A percentile compares a stretch with the other conserved stretches of the same genome.
phyloP scores from a whole-genome alignment of 192 early-diverging fungal species.

The Umbelopsis vinacea region DNA sequence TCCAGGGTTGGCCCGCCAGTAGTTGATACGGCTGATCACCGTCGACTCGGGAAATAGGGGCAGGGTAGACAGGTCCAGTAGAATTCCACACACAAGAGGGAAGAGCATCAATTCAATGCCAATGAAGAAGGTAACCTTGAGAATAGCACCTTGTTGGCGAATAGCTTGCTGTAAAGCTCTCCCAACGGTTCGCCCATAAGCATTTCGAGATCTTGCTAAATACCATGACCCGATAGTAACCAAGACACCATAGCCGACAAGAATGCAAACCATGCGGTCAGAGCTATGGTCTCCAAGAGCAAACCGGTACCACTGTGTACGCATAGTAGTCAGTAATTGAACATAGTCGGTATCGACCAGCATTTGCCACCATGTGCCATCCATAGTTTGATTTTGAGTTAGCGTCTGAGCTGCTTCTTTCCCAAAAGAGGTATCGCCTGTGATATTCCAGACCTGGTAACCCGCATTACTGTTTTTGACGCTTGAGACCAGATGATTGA shows the following conservation, averaged over 20 bases:
- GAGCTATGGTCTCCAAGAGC: conserved; percentile 53
- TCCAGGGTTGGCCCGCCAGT: conserved; percentile 64
- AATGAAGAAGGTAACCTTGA: conserved; percentile 86
- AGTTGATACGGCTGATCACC: conserved; percentile 55
- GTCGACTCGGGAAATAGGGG: conserved; percentile 74
- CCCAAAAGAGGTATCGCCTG: conserved; percentile 10
- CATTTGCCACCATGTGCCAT: background rate
- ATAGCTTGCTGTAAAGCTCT: conserved; percentile 49
- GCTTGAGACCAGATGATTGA: background rate
- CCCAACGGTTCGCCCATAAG: conserved; percentile 48
- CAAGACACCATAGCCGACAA: conserved; percentile 65
- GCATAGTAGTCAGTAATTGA: background rate
- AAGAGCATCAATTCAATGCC: conserved; percentile 86
- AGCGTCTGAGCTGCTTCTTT: background rate
- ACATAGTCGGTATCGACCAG: conserved; percentile 19
- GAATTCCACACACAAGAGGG: conserved; percentile 85
- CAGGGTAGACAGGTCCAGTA: conserved; percentile 82
- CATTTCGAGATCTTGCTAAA: conserved; percentile 36
- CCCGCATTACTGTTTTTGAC: conserved; percentile 8
- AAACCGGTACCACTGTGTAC: conserved; percentile 48
- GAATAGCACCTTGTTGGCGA: conserved; percentile 56
- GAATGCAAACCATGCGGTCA: conserved; percentile 60
- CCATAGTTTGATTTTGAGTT: background rate
- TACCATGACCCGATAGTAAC: conserved; percentile 56
- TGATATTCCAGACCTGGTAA: conserved; percentile 9